Conservation (phyloP, 345 rosid genomes). For the Dipteronia dyeriana region DNA sequence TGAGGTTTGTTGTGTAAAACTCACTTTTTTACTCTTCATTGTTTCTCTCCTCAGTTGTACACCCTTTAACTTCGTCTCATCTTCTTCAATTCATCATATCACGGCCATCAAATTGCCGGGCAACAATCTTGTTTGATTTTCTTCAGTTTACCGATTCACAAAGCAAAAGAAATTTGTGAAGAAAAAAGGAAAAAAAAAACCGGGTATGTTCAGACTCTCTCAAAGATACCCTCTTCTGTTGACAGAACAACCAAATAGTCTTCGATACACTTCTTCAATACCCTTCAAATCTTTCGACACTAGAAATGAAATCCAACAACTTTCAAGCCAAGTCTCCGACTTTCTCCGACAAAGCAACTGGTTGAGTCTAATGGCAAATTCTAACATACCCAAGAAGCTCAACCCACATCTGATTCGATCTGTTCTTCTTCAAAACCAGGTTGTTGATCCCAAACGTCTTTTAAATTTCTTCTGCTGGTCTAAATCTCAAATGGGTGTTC, state of each 20-base stretch:
- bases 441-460: conserved; percentile 28
- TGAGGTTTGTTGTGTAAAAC: no score
- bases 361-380: conserved; percentile 25
- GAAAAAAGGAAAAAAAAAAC: not conserved
- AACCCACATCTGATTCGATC: conserved; percentile 37
- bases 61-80: no score
- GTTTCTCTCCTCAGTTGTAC: no score
- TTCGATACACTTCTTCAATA: not conserved
- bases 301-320: not conserved
- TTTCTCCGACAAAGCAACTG: conserved; percentile 27
- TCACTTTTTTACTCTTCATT: no score
- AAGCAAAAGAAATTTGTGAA: no score
- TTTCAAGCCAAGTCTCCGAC: conserved; percentile 21
- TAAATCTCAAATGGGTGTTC: conserved; percentile 13
- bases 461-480: conserved; percentile 36
- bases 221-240: conserved; percentile 4
- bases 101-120: no score
- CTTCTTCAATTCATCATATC: no score
- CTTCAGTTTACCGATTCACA: no score
- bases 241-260: not conserved
- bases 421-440: conserved; percentile 24
- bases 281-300: not conserved
- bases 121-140: not conserved
- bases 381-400: conserved; percentile 17
- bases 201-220: conserved; percentile 2